Percentiles rank a stretch among this genome's conserved stretches.
phyloP scores from a whole-genome alignment of 2,329 filamentous ascomycete genomes.

The Neofusicoccum parvum region DNA sequence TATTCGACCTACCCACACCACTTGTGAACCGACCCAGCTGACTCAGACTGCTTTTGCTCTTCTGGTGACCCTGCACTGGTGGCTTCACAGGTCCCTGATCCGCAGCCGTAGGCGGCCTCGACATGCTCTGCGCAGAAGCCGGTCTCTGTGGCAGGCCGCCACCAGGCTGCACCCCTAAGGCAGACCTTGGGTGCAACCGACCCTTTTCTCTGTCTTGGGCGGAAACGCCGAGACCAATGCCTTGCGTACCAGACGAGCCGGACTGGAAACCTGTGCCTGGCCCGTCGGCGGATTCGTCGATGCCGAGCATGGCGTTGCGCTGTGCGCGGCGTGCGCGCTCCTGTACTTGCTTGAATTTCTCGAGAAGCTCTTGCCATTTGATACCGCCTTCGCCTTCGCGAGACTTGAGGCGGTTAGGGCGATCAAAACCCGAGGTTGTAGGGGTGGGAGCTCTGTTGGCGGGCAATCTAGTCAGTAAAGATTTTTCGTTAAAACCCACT shows the following conservation, averaged over 20 bases:
- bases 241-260: constrained; percentile 25
- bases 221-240: constrained; percentile 24
- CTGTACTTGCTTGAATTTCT: constrained; percentile 91
- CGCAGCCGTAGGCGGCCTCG: constrained; percentile 29
- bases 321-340: constrained; percentile 78
- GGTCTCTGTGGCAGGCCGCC: constrained; percentile 22
- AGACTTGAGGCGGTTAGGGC: constrained; percentile 73
- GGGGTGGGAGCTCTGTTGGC: constrained; percentile 13
- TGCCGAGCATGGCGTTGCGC: constrained; percentile 49
- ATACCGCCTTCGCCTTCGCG: constrained; percentile 78
- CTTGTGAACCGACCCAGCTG: constrained; percentile 45
- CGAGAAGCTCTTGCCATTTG: constrained; percentile 87
- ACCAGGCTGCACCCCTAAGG: not conserved
- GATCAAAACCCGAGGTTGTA: constrained; percentile 48
- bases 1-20: constrained; percentile 21
- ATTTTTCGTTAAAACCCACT: not conserved
- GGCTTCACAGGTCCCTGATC: constrained; percentile 24
- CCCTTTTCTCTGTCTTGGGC: constrained; percentile 26
- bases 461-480: constrained; percentile 2
- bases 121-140: constrained; percentile 12
- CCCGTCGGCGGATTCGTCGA: constrained; percentile 22
- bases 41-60: constrained; percentile 45
- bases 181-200: constrained; percentile 25
- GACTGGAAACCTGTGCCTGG: constrained; percentile 26
- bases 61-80: constrained; percentile 34